Evolutionary conservation across 2,329 filamentous ascomycete species (phyloP).

Genomic region (Thermothelomyces thermophilus): DNA sequence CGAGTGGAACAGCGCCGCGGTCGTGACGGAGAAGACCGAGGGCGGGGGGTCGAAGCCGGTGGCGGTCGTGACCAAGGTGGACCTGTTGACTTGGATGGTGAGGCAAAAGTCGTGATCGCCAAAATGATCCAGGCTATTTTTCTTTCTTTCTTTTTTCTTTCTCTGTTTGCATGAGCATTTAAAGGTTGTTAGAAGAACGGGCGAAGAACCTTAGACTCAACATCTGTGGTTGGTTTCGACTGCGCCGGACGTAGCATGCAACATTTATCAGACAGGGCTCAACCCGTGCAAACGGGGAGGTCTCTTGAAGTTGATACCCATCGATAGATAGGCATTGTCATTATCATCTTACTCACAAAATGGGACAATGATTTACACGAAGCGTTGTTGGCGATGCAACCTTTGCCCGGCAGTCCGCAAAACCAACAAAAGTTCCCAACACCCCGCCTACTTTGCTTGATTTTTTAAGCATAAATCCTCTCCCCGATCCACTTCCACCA

Average conservation of each 20-base stretch:
- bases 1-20: slow-evolving; percentile 94
- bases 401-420: no score
- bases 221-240: slow-evolving; percentile 23
- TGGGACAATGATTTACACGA: no score
- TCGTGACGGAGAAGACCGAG: slow-evolving; percentile 72
- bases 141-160: slow-evolving; percentile 3
- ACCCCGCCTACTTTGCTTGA: not conserved
- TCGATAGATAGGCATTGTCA: slow-evolving; percentile 6
- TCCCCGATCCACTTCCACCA: slow-evolving; percentile 91
- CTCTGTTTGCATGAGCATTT: slow-evolving; percentile 1
- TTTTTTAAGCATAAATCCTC: slow-evolving; percentile 46
- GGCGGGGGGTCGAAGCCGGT: slow-evolving; percentile 65
- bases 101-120: slow-evolving; percentile 44
- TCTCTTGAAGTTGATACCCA: slow-evolving; percentile 11
- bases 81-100: slow-evolving; percentile 87
- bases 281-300: slow-evolving; percentile 24
- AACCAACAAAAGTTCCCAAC: no score
- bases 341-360: not conserved
- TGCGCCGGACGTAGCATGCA: slow-evolving; percentile 2
- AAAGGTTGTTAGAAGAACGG: not conserved
- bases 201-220: slow-evolving; percentile 31
- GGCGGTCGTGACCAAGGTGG: slow-evolving; percentile 93
- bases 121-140: no score
- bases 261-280: slow-evolving; percentile 18
- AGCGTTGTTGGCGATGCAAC: no score